A percentile compares a stretch with the other conserved stretches of the same genome.
Conservation (phyloP, 2,329 filamentous ascomycete species). For the Graphilbum fragrans region DNA sequence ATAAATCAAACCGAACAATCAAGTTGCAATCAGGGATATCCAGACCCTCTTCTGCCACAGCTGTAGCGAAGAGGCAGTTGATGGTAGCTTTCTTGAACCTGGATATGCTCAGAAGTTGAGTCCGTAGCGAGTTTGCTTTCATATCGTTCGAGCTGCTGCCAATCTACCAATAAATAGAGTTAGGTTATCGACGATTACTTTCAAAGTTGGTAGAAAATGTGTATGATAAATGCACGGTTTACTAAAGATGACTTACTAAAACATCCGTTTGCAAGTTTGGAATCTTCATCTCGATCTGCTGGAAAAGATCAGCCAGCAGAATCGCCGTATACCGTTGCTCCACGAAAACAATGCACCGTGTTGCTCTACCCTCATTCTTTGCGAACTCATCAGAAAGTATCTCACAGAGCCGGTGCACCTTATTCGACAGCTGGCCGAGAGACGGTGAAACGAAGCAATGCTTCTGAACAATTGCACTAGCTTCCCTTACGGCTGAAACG, state of each 20-base stretch:
- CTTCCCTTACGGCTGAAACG: slow-evolving; percentile 44
- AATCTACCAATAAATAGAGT: not conserved
- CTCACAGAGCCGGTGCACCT: slow-evolving; percentile 49
- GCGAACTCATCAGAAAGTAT: slow-evolving; percentile 54
- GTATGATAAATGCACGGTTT: not conserved
- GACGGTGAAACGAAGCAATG: slow-evolving; percentile 30
- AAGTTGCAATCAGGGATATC: slow-evolving; percentile 58
- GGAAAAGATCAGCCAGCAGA: slow-evolving; percentile 58
- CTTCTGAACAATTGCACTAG: slow-evolving; percentile 39
- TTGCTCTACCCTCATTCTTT: slow-evolving; percentile 38
- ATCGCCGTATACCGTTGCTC: slow-evolving; percentile 65
- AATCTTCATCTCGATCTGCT: slow-evolving; percentile 38
- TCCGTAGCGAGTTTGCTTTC: slow-evolving; percentile 21
- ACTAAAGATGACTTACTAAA: slow-evolving; percentile 35
- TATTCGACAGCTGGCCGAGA: slow-evolving; percentile 49
- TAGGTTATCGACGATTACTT: not conserved
- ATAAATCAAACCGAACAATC: slow-evolving; percentile 71
- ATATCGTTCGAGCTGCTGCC: slow-evolving; percentile 9
- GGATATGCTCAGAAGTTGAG: slow-evolving; percentile 62
- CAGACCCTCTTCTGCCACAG: slow-evolving; percentile 55
- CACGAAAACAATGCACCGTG: slow-evolving; percentile 74
- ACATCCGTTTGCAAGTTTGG: slow-evolving; percentile 46
- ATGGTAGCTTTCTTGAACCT: slow-evolving; percentile 46
- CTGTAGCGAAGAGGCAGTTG: slow-evolving; percentile 56
- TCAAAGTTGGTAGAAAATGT: not conserved